Percentiles rank a stretch among this genome's conserved stretches.
phyloP scores from a whole-genome alignment of 495 filamentous ascomycete species.

The Xylaria venustula region DNA sequence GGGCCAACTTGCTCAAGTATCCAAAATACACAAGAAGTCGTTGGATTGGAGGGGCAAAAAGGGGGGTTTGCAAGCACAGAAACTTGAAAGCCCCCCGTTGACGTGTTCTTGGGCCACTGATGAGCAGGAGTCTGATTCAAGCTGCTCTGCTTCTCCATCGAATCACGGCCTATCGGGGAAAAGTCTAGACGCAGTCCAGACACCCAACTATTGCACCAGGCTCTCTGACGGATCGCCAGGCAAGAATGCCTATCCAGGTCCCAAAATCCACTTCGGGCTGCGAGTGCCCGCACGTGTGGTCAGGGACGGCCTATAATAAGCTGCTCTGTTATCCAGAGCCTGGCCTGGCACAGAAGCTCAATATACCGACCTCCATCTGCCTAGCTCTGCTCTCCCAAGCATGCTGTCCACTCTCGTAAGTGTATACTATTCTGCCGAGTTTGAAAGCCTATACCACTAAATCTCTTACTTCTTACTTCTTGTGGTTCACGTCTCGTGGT shows the following conservation, averaged over 20 bases:
- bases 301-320: constrained; percentile 1
- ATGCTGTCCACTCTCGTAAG: too few species aligned
- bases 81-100: constrained; percentile 3
- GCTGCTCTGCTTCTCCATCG: constrained; percentile 6
- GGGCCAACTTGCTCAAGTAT: background rate
- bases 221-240: constrained; percentile 3
- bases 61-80: background rate
- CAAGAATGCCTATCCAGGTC: background rate
- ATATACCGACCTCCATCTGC: too few species aligned
- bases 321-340: background rate
- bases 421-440: too few species aligned
- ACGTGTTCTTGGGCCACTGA: constrained; percentile 10
- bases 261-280: constrained; percentile 15
- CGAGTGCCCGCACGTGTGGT: constrained; percentile 18
- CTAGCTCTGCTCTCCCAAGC: too few species aligned
- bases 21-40: background rate
- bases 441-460: too few species aligned
- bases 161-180: constrained; percentile 6
- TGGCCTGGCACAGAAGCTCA: background rate
- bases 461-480: background rate
- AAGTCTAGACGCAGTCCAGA: constrained; percentile 10
- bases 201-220: background rate
- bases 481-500: constrained; percentile 1
- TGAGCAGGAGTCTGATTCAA: constrained; percentile 12
- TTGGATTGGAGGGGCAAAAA: constrained; percentile 12